Percentiles rank a stretch among this genome's conserved stretches.
Evolutionary conservation across 805 yeast species (phyloP).

Genomic region (Saccharomycopsis vini): DNA sequence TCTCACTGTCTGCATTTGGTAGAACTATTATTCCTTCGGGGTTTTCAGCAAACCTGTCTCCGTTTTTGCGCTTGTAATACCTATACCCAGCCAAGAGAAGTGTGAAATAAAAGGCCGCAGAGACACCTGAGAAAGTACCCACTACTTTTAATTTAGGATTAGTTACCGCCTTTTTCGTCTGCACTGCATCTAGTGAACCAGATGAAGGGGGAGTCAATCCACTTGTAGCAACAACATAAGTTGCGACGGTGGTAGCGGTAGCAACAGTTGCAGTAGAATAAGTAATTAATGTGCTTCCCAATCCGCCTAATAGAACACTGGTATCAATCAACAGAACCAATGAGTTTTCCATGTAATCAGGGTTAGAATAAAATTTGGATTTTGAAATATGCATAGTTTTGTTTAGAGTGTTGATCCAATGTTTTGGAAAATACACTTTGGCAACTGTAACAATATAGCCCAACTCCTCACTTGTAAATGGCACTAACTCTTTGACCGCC

Average conservation of each 20-base stretch:
- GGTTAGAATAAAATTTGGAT: slow-evolving; percentile 56
- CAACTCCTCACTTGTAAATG: slow-evolving; percentile 49
- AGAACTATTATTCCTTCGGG: slow-evolving; percentile 17
- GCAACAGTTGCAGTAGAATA: slow-evolving; percentile 24
- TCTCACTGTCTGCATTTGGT: slow-evolving; percentile 17
- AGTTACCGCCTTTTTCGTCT: slow-evolving; percentile 24
- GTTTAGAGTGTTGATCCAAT: slow-evolving; percentile 30
- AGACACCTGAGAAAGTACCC: slow-evolving; percentile 19
- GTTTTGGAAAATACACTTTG: slow-evolving; percentile 68
- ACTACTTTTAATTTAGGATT: slow-evolving; percentile 25
- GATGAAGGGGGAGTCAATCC: slow-evolving; percentile 20
- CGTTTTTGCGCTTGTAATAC: slow-evolving; percentile 23
- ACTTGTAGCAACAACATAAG: slow-evolving; percentile 20
- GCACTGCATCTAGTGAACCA: slow-evolving; percentile 20
- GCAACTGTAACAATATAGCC: slow-evolving; percentile 81
- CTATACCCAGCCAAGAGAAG: slow-evolving; percentile 24
- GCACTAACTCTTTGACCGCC: slow-evolving; percentile 61
- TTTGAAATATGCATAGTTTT: slow-evolving; percentile 22
- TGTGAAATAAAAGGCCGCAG: slow-evolving; percentile 18
- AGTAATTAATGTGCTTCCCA: neutral
- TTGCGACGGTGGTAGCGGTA: slow-evolving; percentile 21
- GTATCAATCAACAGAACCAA: slow-evolving; percentile 68
- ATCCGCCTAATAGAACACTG: slow-evolving; percentile 45
- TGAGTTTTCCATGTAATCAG: slow-evolving; percentile 43
- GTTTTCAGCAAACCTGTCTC: slow-evolving; percentile 7